Conservation (phyloP, 2,329 filamentous ascomycete species). For the Colletotrichum sp. region DNA sequence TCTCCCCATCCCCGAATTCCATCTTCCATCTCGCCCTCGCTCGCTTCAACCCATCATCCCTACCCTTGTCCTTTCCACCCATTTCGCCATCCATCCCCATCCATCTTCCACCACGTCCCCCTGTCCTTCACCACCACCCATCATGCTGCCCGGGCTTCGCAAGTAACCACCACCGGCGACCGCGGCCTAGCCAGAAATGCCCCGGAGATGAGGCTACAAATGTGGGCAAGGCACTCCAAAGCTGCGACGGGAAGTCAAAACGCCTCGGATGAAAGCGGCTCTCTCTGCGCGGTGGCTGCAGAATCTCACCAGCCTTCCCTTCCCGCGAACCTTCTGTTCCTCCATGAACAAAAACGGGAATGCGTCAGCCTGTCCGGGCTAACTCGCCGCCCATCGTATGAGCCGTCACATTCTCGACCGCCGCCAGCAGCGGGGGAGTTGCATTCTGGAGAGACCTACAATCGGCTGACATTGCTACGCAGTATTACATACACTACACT, state of each 20-base stretch:
- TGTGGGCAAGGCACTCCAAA: background rate
- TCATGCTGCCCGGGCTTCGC: background rate
- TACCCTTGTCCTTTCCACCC: background rate
- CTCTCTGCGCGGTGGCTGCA: background rate
- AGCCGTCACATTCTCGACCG: background rate
- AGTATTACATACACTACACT: background rate
- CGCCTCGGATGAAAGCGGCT: conserved; percentile 17
- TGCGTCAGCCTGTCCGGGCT: background rate
- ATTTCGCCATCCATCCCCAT: background rate
- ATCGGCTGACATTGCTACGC: background rate
- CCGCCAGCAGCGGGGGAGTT: background rate
- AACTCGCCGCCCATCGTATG: background rate
- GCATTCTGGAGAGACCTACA: background rate
- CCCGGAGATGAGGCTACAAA: conserved; percentile 12
- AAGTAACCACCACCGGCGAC: background rate
- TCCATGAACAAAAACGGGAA: background rate
- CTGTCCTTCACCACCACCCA: background rate
- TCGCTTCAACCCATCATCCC: background rate
- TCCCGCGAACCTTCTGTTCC: background rate
- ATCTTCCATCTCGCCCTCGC: background rate
- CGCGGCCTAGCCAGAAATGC: background rate
- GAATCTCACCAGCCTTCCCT: background rate
- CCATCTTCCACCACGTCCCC: background rate
- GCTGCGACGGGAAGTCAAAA: background rate
- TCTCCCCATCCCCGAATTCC: background rate